phyloP scores from a whole-genome alignment of 208 protist genomes.

The Crithidia brevicula region DNA sequence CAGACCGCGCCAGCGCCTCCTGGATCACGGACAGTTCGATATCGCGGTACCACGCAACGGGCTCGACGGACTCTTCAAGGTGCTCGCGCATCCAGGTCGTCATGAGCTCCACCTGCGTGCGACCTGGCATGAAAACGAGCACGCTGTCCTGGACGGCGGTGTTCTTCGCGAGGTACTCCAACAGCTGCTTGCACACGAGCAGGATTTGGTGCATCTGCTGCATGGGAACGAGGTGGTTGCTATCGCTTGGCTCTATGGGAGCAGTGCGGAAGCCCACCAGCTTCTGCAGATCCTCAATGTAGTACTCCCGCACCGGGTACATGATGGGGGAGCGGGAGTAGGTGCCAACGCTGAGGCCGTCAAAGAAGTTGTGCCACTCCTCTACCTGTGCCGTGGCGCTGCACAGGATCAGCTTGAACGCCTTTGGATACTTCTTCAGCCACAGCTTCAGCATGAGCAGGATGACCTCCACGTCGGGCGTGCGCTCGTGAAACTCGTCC shows the following conservation, averaged over 20 bases:
- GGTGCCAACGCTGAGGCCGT: slow-evolving; percentile 61
- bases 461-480: slow-evolving; percentile 93
- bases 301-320: slow-evolving; percentile 82
- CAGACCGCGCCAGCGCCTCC: slow-evolving; percentile 79
- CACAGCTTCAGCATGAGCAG: slow-evolving; percentile 88
- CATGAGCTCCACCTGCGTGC: slow-evolving; percentile 71
- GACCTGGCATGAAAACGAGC: slow-evolving; percentile 95
- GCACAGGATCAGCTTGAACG: slow-evolving; percentile 88
- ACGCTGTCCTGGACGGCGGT: slow-evolving; percentile 73
- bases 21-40: slow-evolving; percentile 91
- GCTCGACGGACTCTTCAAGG: slow-evolving; percentile 69
- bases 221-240: slow-evolving; percentile 45
- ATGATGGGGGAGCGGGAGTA: slow-evolving; percentile 65
- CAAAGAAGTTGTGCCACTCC: slow-evolving; percentile 83
- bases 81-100: slow-evolving; percentile 64
- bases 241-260: slow-evolving; percentile 31
- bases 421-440: slow-evolving; percentile 59
- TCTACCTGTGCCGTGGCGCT: slow-evolving; percentile 89
- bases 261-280: slow-evolving; percentile 54
- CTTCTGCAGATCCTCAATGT: slow-evolving; percentile 73
- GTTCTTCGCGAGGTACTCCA: slow-evolving; percentile 62
- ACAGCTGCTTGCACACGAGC: slow-evolving; percentile 59
- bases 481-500: slow-evolving; percentile 96
- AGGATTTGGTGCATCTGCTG: slow-evolving; percentile 72
- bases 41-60: slow-evolving; percentile 86